Evolutionary conservation across 1,284 basidiomycete species (phyloP), one percentile per base, ranked within the genome.

Genomic region (Exobasidium cylindrosporum): DNA sequence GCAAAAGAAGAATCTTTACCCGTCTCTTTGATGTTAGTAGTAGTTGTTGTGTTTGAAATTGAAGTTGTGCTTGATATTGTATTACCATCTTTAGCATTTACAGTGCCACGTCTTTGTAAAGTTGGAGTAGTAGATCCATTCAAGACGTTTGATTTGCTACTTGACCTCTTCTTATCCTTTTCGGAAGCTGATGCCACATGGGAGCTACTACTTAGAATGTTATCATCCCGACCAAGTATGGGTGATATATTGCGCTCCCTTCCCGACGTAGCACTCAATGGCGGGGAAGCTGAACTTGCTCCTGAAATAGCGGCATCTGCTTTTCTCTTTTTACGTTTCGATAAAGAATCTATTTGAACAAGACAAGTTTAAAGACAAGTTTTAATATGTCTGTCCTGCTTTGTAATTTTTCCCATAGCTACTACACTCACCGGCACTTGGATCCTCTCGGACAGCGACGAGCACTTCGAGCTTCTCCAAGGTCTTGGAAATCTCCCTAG

Each of bases 71-170:
- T 26, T 35, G 53, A 10, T n/a, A 26, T 54, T 32, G 26, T 23
- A 11, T 4, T 6, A 10, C 10, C 10, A 40, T 40, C 35, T 40
- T 40, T 40, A 7, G 35, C 7, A 17, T 7, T 40, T 17, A 40
- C 10, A 3, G 54, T 46, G n/a, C 32, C 28, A 21, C 31, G 49
- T 1, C 45, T 14, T 29, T 40, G n/a, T 29, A n/a, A 28, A n/a
- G 45, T 46, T n/a, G 61, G 52, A 1, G 61, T 28, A 50, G 7
- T 28, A 10, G 24, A 26, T 14, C 49, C 47, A 4, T 35, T 30
- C 59, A 35, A 60, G 11, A 49, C 53, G 30, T 21, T 55, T 29
- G 53, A 30, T 29, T 55, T 55, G 53, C 53, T 31, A 35, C 21
- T 5, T 13, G 14, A 40, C 31, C 53, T n/a, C 24, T 32, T 55